These are phyloP conservation scores for Aspergillus fumigatus DNA, from an alignment of 2,329 filamentous ascomycete species.

Conservation along the genomic window DNA sequence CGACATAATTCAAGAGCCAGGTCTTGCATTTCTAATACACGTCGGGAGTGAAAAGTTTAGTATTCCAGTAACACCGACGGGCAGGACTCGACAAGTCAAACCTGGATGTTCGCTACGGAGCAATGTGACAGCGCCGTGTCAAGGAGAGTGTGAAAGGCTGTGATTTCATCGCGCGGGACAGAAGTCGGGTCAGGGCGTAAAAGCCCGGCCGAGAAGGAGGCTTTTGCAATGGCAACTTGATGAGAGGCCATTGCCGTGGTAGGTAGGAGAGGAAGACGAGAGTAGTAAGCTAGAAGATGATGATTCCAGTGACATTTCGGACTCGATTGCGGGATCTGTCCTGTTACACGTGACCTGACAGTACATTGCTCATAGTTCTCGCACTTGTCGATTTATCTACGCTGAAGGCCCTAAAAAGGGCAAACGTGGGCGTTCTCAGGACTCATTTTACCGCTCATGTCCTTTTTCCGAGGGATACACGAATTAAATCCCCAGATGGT, in stretches of 20 bases:
- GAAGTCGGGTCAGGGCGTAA: slow-evolving; percentile 69
- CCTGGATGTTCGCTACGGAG: slow-evolving; percentile 80
- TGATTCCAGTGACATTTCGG: background rate
- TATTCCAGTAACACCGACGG: slow-evolving; percentile 23
- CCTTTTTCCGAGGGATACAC: too few relatives aligned
- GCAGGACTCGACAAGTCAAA: slow-evolving; percentile 54
- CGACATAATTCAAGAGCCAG: slow-evolving; percentile 73
- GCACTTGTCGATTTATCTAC: background rate
- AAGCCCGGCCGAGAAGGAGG: slow-evolving; percentile 68
- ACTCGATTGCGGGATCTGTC: background rate
- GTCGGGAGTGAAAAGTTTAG: slow-evolving; percentile 29
- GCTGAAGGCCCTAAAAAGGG: background rate
- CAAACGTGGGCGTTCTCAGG: too few relatives aligned
- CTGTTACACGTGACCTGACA: background rate
- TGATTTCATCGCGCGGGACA: slow-evolving; percentile 64
- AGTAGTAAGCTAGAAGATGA: background rate
- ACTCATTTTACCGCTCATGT: too few relatives aligned
- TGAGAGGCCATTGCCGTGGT: slow-evolving; percentile 56
- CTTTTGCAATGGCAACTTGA: slow-evolving; percentile 72
- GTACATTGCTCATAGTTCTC: background rate
- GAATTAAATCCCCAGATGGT: background rate
- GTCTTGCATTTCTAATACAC: slow-evolving; percentile 72
- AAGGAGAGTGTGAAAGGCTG: slow-evolving; percentile 63
- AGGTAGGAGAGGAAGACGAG: background rate
- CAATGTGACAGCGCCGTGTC: slow-evolving; percentile 64